Evolutionary conservation across 106 monocot species (phyloP), one percentile per base, ranked within the genome.

Genomic region (Dendrobium officinale): DNA sequence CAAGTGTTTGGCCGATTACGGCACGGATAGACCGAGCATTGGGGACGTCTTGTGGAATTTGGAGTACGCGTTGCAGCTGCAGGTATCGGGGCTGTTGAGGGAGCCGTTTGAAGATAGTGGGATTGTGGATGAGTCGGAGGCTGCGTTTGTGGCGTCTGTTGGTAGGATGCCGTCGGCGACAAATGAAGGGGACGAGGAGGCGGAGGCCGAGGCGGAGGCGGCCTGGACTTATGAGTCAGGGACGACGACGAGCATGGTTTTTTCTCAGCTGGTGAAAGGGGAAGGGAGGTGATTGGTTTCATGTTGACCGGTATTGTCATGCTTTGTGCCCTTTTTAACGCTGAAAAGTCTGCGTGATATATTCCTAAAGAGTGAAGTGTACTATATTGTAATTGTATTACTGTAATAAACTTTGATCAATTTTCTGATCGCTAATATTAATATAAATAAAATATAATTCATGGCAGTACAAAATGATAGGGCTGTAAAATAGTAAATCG

Each of bases 31-130:
- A 72, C 95, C 95, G 6, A 61, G 83, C 5, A 93, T 96, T 10
- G 91, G 88, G 0, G 88, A 93, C 26, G 93, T 96, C 29, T 45
- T 96, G 58, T 96, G 90, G 93, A 92, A 94, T 56, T 55, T 96
- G 59, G 93, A 96, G 87, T 94, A 92, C 73, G 86, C 88, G 10
- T 56, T 94, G 79, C 89, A 92, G 80, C 67, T 92, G 11, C 90
- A 96, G 67, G 84, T 83, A 76, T 87, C 84, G 4, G 88, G 86
- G 68, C 10, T 85, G 77, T 78, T 80, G 33, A 72, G 88, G 59
- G 86, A 92, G 70, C 80, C 87, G 2, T 78, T 73, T 41, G 90
- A 92, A 73, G 96, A 93, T 51, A 92, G 90, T 42, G 80, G 80
- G 5, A 75, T 9, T 19, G 54, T 80, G 15, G 85, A 82, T 4